Base-by-base conservation (phyloP, 176 grass and related monocot genomes). In the Carex littledalei region DNA sequence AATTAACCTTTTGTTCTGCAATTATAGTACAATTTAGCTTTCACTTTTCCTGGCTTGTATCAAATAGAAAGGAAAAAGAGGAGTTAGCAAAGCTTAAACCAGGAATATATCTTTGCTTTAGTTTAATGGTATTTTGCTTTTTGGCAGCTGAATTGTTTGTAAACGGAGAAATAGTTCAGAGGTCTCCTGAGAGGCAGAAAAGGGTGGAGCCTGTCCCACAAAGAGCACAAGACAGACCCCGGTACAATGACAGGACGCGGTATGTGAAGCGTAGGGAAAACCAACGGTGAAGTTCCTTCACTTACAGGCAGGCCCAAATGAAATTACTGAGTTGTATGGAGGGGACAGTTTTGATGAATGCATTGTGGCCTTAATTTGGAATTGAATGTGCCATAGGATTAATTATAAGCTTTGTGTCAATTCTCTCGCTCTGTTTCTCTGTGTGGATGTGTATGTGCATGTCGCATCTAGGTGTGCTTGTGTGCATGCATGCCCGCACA, bases 131-230 rank as follows among this genome's bases (percentile, higher is more conserved):
- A 49, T 20, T 84, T 1, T 49, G n/a, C 79, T 35, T 74, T 24
- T 88, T 56, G 90, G 87, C 91, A 99, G 96, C 96, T 41, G 96
- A 99, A 60, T 88, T 99, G n/a, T 94, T 99, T 78, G 91, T 92
- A 31, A 94, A 95, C 15, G 96, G 96, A 31, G 93, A 95, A 78
- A 99, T 99, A 8, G 93, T 95, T 49, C 93, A 95, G 24, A 76
- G 96, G 64, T 95, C 96, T 16, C 91, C 96, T 8, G 96, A 99
- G 79, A 94, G 96, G 78, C 96, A 99, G 86, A 95, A 88, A 85
- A 92, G 91, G 85, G 91, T 99, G 35, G 93, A 99, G 39, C 91
- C 96, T 0, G 88, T 94, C 39, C 93, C 93, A 21, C 96, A 99
- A 54, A 95, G 96, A 86, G 91, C 93, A 67, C 91, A 99, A 84